Percentiles rank a stretch among this genome's conserved stretches.
Conservation (phyloP, 1,284 basidiomycete genomes). For the Coniferiporia sulphurascens region DNA sequence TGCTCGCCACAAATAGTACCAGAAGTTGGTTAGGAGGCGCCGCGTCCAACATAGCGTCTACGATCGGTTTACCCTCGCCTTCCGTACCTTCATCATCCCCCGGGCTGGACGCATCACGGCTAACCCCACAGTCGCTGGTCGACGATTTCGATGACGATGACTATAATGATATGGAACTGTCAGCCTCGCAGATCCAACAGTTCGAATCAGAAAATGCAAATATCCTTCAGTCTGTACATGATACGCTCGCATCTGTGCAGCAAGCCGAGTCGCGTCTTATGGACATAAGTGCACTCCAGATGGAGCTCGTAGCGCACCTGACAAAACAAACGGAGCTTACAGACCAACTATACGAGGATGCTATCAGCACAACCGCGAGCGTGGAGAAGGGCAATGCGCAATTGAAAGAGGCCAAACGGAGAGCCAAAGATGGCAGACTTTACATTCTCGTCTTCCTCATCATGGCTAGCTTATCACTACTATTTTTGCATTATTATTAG, state of each 20-base stretch:
- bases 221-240: conserved; percentile 76
- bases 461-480: conserved; percentile 77
- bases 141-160: conserved; percentile 43
- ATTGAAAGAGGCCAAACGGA: conserved; percentile 74
- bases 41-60: conserved; percentile 57
- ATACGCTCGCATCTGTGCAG: conserved; percentile 81
- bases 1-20: conserved; percentile 25
- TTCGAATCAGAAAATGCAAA: conserved; percentile 88
- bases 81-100: conserved; percentile 27
- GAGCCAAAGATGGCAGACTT: conserved; percentile 77
- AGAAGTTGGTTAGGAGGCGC: conserved; percentile 63
- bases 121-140: conserved; percentile 25
- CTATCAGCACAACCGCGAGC: conserved; percentile 74
- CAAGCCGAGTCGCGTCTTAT: conserved; percentile 83
- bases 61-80: conserved; percentile 47
- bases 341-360: conserved; percentile 86
- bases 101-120: conserved; percentile 23
- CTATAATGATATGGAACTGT: conserved; percentile 65
- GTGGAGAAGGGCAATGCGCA: conserved; percentile 86
- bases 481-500: conserved; percentile 84
- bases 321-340: conserved; percentile 87
- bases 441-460: conserved; percentile 85
- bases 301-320: conserved; percentile 82
- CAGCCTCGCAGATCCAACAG: conserved; percentile 81
- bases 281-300: conserved; percentile 88